A percentile compares a stretch with the other conserved stretches of the same genome.
Evolutionary conservation across 2,329 filamentous ascomycete species (phyloP).

Genomic region (Rhexocercosporidium sp.): DNA sequence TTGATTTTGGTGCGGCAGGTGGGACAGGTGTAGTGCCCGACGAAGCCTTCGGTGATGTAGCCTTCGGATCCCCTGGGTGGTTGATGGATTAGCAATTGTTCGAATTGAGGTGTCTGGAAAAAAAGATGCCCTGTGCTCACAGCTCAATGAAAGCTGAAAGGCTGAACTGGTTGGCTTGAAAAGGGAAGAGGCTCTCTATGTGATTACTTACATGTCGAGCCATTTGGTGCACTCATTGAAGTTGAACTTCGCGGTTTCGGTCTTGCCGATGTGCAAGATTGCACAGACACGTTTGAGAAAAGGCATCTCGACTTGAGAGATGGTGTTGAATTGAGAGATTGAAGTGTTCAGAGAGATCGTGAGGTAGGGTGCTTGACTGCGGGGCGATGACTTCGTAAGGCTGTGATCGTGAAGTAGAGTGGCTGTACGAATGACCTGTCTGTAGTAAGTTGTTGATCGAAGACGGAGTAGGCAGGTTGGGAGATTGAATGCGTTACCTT

Average conservation of each 20-base stretch:
- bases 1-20: conserved; percentile 7
- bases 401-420: background rate
- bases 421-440: background rate
- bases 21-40: conserved; percentile 6
- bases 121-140: background rate
- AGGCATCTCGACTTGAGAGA: conserved; percentile 1
- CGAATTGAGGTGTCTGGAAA: background rate
- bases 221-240: conserved; percentile 8
- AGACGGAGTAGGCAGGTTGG: background rate
- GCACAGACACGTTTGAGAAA: conserved; percentile 6
- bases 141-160: background rate
- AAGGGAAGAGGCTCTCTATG: background rate
- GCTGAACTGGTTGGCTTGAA: background rate
- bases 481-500: background rate
- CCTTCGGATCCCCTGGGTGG: conserved; percentile 9
- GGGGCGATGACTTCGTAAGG: conserved; percentile 4
- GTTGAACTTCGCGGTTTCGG: conserved; percentile 6
- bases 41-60: conserved; percentile 15
- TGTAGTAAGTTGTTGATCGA: background rate
- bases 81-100: background rate
- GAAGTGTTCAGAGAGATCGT: background rate
- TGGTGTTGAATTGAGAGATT: background rate
- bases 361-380: background rate
- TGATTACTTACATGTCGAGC: conserved; percentile 6
- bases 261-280: conserved; percentile 2